Evolutionary conservation across 2,329 filamentous ascomycete genomes (phyloP), one percentile per base, ranked within the genome.

Genomic region (Zasmidium angulare): DNA sequence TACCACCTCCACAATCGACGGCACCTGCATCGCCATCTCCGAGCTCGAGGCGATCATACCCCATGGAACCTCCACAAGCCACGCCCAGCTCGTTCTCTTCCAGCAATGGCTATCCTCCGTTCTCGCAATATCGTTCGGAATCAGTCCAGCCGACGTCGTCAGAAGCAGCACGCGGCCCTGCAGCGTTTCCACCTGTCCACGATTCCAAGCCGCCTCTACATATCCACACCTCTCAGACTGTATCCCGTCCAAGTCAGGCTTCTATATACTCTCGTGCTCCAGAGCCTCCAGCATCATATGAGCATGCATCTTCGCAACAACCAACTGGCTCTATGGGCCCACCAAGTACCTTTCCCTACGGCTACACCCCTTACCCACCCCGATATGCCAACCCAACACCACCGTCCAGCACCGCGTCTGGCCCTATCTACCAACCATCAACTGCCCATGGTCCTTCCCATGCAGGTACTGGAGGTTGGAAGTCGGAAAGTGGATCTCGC

Each of bases 381-480:
- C 71, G 73, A 50, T 78, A 79, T 63, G 74, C 74, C 14, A 75
- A 77, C 14, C 71, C 76, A 1, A 63, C 73, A 6, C 72, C 77
- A 19, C 66, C 75, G 2, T 66, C 72, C 19, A 70, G 68, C 46
- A 68, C 65, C 1, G 55, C 65, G 4, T 69, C 72, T 21, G 75
- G 71, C 21, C 73, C 77, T 6, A 69, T 72, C 7, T 80, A 79
- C 59, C 77, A 79, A 48, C 72, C 77, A 12, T 73, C 73, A 2
- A 64, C 73, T n/a, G 71, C 72, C 2, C 78, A 77, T 56, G 74
- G 77, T 20, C 74, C 76, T 26, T 75, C 77, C 23, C 66, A 72
- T 10, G 68, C 74, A 20, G 72, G 75, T 52, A 66, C 73, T 12
- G 64, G 71, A 6, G 60, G 70, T 20, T 78, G 77, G 76, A 76